phyloP scores from a whole-genome alignment of 1,284 basidiomycete genomes.

The Melampsora larici-populina region DNA sequence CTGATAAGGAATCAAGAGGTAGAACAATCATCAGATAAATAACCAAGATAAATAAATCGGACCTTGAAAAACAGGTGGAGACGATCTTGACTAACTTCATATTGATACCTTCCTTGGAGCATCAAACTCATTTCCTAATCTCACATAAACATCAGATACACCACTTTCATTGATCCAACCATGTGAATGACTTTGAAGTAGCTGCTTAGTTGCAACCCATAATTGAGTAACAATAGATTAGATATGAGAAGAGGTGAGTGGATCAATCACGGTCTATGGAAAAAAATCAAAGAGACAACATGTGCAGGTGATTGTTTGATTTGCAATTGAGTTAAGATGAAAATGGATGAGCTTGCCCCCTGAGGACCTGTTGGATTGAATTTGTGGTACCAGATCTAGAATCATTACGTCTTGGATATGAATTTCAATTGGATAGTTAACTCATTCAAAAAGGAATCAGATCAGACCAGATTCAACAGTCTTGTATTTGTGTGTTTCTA shows the following conservation, averaged over 20 bases:
- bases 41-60: too few relatives aligned
- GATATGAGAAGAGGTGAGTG: slow-evolving; percentile 57
- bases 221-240: slow-evolving; percentile 90
- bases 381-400: background rate
- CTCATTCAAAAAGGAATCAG: background rate
- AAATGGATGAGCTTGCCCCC: background rate
- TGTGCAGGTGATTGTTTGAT: background rate
- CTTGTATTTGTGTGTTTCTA: too few relatives aligned
- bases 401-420: background rate
- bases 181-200: too few relatives aligned
- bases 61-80: background rate
- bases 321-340: background rate
- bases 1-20: too few relatives aligned
- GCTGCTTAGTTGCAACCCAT: slow-evolving; percentile 87
- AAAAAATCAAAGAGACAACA: slow-evolving; percentile 1
- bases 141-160: too few relatives aligned
- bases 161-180: too few relatives aligned
- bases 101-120: too few relatives aligned
- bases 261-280: slow-evolving; percentile 10
- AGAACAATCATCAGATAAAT: background rate
- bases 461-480: too few relatives aligned
- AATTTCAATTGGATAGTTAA: background rate
- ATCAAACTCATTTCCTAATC: too few relatives aligned
- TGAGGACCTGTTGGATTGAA: too few relatives aligned
- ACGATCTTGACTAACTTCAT: slow-evolving; percentile 68